A percentile compares a stretch with the other conserved stretches of the same genome.
These are phyloP conservation scores for Xeromyces bisporus DNA, from an alignment of 495 filamentous ascomycete genomes.

Conservation along the genomic window DNA sequence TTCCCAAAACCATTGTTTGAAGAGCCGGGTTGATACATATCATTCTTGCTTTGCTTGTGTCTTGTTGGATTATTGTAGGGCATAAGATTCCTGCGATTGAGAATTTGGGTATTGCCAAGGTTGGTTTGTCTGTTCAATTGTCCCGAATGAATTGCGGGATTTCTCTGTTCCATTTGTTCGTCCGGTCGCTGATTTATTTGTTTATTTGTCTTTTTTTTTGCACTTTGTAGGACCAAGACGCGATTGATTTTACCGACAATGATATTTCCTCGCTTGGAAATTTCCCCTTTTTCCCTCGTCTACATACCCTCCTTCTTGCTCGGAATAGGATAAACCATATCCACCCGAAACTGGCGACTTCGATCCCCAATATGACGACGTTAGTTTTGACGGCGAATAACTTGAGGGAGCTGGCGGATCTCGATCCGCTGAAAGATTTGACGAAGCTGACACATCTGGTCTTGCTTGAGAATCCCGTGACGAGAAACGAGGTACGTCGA, in stretches of 20 bases:
- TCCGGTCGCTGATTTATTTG: conserved; percentile 1
- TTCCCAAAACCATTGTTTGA: conserved; percentile 3
- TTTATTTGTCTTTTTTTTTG: background rate
- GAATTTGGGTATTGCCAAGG: conserved; percentile 90
- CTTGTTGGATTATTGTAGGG: conserved; percentile 44
- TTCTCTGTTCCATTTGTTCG: too few relatives aligned
- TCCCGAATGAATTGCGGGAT: background rate
- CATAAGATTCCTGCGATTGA: conserved; percentile 97
- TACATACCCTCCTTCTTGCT: conserved; percentile 73
- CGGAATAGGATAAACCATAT: conserved; percentile 75
- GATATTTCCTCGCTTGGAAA: conserved; percentile 78
- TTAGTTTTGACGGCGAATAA: conserved; percentile 66
- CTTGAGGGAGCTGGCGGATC: conserved; percentile 62
- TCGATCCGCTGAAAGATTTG: conserved; percentile 66
- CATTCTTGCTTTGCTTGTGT: conserved; percentile 28
- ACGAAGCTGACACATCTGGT: conserved; percentile 57
- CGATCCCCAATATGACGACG: conserved; percentile 60
- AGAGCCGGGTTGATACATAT: conserved; percentile 74
- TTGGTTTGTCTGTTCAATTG: conserved; percentile 25
- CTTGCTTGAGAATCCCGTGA: conserved; percentile 74
- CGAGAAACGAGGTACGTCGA: conserved; percentile 74
- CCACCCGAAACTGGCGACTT: conserved; percentile 51
- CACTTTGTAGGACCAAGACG: conserved; percentile 54
- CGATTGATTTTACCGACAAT: conserved; percentile 97
- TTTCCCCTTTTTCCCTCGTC: conserved; percentile 82